Percentiles rank a stretch among this genome's conserved stretches.
phyloP scores from a whole-genome alignment of 768 basidiomycete species.

The Boletus reticulatus region DNA sequence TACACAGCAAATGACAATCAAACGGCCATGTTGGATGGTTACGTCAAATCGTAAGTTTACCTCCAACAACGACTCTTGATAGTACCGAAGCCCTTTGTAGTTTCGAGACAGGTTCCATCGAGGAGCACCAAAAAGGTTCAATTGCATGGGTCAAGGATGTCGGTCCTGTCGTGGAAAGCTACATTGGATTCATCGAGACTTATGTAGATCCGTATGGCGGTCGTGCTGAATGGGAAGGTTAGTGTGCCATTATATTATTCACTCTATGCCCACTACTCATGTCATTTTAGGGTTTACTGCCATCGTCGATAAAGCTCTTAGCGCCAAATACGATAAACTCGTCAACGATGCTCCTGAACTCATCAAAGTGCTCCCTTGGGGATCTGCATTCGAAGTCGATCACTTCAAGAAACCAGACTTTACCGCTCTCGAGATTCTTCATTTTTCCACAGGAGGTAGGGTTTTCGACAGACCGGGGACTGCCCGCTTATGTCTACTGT shows the following conservation, averaged over 20 bases:
- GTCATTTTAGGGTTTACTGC: constrained; percentile 71
- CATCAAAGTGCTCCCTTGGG: constrained; percentile 85
- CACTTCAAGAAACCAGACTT: constrained; percentile 86
- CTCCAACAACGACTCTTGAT: neutral
- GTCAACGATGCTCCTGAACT: constrained; percentile 76
- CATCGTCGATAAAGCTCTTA: constrained; percentile 81
- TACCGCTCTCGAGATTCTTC: constrained; percentile 77
- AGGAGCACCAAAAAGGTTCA: constrained; percentile 76
- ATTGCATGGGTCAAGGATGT: constrained; percentile 83
- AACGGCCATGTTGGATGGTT: constrained; percentile 68
- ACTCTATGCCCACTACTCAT: neutral
- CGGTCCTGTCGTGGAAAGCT: constrained; percentile 84
- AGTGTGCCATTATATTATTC: neutral
- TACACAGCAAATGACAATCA: constrained; percentile 74
- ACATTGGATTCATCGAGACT: constrained; percentile 85
- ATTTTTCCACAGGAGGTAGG: constrained; percentile 80
- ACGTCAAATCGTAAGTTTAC: constrained; percentile 66
- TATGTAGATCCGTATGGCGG: constrained; percentile 88
- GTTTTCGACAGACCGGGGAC: neutral
- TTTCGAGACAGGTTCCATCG: constrained; percentile 75
- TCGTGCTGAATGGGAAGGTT: constrained; percentile 93
- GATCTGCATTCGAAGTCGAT: constrained; percentile 62
- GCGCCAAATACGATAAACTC: constrained; percentile 75
- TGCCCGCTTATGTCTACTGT: neutral
- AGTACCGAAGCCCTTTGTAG: constrained; percentile 22